These are phyloP conservation scores for Maudiozyma saulgeensis DNA, from an alignment of 805 yeast genomes.

Conservation along the genomic window DNA sequence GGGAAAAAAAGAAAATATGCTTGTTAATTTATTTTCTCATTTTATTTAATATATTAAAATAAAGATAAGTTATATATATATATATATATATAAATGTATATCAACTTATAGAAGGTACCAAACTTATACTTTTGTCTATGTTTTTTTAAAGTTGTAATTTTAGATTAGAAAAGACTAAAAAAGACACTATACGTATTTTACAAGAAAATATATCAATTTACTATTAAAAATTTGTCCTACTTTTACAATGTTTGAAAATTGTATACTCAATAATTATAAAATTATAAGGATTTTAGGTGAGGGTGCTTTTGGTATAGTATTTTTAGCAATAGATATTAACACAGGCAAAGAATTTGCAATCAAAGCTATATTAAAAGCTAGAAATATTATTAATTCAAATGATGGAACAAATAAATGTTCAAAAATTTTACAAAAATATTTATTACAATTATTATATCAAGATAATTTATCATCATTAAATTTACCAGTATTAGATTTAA, in stretches of 20 bases:
- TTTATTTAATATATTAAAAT: too few species aligned
- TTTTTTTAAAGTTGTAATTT: too few species aligned
- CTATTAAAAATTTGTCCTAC: neutral
- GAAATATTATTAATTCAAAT: slow-evolving; percentile 10
- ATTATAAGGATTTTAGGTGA: slow-evolving; percentile 40
- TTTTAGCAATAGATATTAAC: slow-evolving; percentile 48
- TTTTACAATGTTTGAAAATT: slow-evolving; percentile 5
- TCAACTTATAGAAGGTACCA: too few species aligned
- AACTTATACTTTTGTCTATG: too few species aligned
- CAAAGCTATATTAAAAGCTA: slow-evolving; percentile 49
- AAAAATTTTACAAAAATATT: slow-evolving; percentile 20
- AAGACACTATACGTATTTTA: too few species aligned
- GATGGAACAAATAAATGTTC: slow-evolving; percentile 11
- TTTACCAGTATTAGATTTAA: slow-evolving; percentile 18
- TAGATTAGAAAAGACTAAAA: too few species aligned
- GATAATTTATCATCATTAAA: slow-evolving; percentile 13
- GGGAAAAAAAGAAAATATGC: neutral
- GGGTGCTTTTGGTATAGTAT: slow-evolving; percentile 81
- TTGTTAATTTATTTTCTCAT: too few species aligned
- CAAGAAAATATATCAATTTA: neutral
- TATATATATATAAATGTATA: too few species aligned
- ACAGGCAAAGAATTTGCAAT: slow-evolving; percentile 54
- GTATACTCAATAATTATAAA: slow-evolving; percentile 35
- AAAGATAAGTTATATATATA: too few species aligned
- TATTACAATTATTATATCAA: slow-evolving; percentile 19